Evolutionary conservation across 2,329 filamentous ascomycete genomes (phyloP), one percentile per base, ranked within the genome.

Genomic region (Trichoderma sp.): DNA sequence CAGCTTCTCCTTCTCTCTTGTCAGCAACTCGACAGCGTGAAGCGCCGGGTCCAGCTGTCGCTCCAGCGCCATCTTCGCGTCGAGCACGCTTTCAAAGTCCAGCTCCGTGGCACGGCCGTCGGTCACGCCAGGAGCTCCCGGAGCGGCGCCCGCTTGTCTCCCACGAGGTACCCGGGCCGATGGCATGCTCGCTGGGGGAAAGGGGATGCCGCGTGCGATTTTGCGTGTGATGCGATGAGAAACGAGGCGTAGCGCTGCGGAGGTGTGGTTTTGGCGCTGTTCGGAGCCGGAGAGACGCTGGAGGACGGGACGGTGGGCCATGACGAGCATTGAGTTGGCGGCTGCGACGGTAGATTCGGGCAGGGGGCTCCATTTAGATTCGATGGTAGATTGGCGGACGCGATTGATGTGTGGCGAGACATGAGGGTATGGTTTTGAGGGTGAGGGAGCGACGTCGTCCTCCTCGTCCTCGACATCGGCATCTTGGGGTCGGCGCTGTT

Each of bases 331-430:
- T 18, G 83, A 79, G 21, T 84, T 82, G n/a, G 91, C 84, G 66
- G 86, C 86, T 8, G 86, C 82, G 70, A 92, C 80, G 56, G 90
- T 88, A 28, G 84, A 80, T 7, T 82, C 78, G 5, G 88, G 84
- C 6, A 93, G 84, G 6, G 87, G 83, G 3, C 84, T 82, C 91
- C 91, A 94, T 78, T 91, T 93, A 56, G 90, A 82, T 56, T 92
- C 86, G 72, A 97, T 92, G 47, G 85, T 87, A 32, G 87, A 86
- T 73, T 86, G 87, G n/a, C 89, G 87, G 57, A 93, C 83, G 56
- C 83, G 83, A 43, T 84, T 86, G 14, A 83, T 86, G 34, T 83
- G 83, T 15, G 87, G 80, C 7, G 84, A 82, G 63, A 91, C 80
- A 75, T 88, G 86, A 58, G 84, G 84, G 78, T 87, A 89, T 28